Conservation (phyloP, 2,329 filamentous ascomycete species). For the Trichophyton simii region DNA sequence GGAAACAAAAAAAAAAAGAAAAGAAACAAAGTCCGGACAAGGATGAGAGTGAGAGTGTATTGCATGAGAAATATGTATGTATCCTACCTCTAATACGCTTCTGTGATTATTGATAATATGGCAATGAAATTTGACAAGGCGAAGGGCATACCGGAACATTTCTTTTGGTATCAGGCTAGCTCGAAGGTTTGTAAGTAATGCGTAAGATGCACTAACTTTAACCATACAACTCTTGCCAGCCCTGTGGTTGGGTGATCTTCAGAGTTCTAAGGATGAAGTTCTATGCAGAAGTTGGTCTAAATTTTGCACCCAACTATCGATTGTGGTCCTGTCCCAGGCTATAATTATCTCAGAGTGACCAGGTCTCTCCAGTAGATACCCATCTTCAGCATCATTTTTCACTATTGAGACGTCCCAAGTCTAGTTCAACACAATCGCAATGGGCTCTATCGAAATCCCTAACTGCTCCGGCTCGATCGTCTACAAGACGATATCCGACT, state of each 20-base stretch:
- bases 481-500: constrained; percentile 2
- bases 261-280: neutral
- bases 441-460: neutral
- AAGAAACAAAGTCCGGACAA: neutral
- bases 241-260: neutral
- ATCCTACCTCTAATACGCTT: neutral
- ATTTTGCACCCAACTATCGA: neutral
- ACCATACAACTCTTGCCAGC: neutral
- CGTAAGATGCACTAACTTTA: neutral
- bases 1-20: neutral
- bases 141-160: neutral
- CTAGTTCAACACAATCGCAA: neutral
- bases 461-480: neutral
- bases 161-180: neutral
- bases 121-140: neutral
- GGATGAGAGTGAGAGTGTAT: neutral
- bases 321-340: neutral
- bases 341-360: neutral
- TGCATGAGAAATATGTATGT: neutral
- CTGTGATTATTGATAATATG: neutral
- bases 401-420: neutral
- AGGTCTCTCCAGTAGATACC: neutral
- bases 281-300: neutral
- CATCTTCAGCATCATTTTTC: neutral
- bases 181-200: neutral